Conservation (phyloP, 192 early-diverging fungal genomes). For the Entomortierella beljakovae region DNA sequence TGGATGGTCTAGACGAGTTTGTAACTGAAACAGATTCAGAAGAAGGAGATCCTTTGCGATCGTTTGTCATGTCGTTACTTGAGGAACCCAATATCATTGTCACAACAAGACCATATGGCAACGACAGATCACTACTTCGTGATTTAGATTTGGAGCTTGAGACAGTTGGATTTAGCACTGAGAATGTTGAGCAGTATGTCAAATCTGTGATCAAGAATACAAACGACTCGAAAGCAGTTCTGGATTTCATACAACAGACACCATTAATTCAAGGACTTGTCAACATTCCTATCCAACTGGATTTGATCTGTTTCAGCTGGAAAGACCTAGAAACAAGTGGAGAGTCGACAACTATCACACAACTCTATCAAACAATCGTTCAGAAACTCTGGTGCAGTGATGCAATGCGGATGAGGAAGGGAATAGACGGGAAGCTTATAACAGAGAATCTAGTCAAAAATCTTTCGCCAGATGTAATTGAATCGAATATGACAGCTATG, state of each 20-base stretch:
- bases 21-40: background rate
- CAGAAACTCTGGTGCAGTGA: conserved; percentile 22
- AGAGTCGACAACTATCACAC: conserved; percentile 7
- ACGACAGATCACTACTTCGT: conserved; percentile 4
- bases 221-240: background rate
- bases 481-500: conserved; percentile 10
- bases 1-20: conserved; percentile 33
- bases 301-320: conserved; percentile 32
- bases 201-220: background rate
- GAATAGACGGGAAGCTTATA: background rate
- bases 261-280: conserved; percentile 21
- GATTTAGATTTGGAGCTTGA: conserved; percentile 13
- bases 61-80: conserved; percentile 2
- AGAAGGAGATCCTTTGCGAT: background rate
- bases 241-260: conserved; percentile 22
- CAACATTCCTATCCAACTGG: conserved; percentile 33
- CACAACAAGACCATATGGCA: conserved; percentile 12
- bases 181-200: conserved; percentile 7
- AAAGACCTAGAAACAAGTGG: conserved; percentile 5
- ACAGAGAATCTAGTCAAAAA: too few relatives aligned
- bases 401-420: conserved; percentile 11
- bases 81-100: conserved; percentile 1
- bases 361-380: conserved; percentile 12
- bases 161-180: conserved; percentile 15
- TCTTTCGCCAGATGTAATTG: background rate